Evolutionary conservation across 2,329 filamentous ascomycete species (phyloP).

Genomic region (Talaromyces sp.): DNA sequence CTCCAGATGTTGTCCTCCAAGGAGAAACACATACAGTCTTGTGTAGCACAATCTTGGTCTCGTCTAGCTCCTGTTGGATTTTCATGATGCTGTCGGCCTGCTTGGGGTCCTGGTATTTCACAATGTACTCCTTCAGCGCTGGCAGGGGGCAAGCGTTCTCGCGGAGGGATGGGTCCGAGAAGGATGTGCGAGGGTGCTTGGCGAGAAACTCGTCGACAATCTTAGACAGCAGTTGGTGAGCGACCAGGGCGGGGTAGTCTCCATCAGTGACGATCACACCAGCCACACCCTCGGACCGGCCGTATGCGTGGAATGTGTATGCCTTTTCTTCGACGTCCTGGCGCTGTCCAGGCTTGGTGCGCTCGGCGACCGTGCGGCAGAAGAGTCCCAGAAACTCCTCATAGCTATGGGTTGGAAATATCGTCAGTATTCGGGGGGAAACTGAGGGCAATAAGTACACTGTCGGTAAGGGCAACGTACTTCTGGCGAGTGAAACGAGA

Average conservation of each 20-base stretch:
- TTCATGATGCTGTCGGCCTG: constrained; percentile 91
- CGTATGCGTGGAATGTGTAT: constrained; percentile 71
- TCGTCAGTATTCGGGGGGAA: neutral
- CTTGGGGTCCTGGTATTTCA: constrained; percentile 81
- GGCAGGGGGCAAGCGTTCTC: constrained; percentile 62
- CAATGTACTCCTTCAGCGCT: constrained; percentile 76
- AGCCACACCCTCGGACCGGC: constrained; percentile 68
- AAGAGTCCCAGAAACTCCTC: constrained; percentile 80
- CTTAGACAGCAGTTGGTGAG: constrained; percentile 84
- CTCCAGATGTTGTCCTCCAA: neutral
- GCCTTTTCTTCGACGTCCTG: constrained; percentile 71
- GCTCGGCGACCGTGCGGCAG: constrained; percentile 82
- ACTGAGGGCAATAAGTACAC: neutral
- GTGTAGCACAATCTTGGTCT: constrained; percentile 95
- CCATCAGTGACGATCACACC: constrained; percentile 78
- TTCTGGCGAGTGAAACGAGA: constrained; percentile 76
- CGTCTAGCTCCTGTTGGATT: constrained; percentile 95
- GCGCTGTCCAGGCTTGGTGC: constrained; percentile 76
- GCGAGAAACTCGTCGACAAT: constrained; percentile 83
- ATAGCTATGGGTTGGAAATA: constrained; percentile 44
- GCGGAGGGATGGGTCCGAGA: constrained; percentile 57
- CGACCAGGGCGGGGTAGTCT: constrained; percentile 75
- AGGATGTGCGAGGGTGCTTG: constrained; percentile 71
- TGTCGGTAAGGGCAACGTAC: constrained; percentile 47
- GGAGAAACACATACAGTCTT: constrained; percentile 73